These are phyloP conservation scores for Brassica incana DNA, from an alignment of 345 rosid genomes.

Conservation along the genomic window DNA sequence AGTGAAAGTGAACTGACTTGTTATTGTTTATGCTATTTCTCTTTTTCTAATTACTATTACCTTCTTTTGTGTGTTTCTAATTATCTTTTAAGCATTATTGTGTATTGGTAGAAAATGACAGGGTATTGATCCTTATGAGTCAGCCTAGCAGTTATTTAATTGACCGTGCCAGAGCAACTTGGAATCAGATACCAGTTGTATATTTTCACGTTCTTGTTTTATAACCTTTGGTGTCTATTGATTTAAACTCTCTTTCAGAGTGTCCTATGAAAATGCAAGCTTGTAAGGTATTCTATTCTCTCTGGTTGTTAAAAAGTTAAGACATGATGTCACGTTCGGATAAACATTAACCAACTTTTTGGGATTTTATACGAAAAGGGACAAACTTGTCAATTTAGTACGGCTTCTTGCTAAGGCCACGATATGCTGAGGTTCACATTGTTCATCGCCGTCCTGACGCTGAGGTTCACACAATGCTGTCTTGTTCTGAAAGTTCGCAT, in stretches of 20 bases:
- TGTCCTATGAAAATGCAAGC: neutral
- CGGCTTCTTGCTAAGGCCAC: conserved; percentile 20
- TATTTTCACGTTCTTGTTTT: neutral
- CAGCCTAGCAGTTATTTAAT: conserved; percentile 14
- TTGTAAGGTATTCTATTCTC: neutral
- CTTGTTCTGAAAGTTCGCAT: conserved; percentile 8
- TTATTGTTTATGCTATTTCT: conserved; percentile 1
- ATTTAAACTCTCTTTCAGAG: conserved; percentile 6
- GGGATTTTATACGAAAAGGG: neutral
- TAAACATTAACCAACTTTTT: neutral
- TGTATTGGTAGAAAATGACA: neutral
- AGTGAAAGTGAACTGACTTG: neutral
- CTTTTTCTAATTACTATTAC: neutral
- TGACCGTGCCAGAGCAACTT: neutral
- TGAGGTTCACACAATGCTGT: conserved; percentile 15
- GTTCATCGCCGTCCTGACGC: neutral
- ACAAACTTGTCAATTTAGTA: conserved; percentile 5
- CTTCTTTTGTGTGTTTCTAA: neutral
- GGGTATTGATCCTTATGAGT: conserved; percentile 21
- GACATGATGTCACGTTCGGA: conserved; percentile 22
- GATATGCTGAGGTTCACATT: conserved; percentile 17
- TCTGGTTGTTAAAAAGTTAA: conserved; percentile 1
- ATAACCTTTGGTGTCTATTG: neutral
- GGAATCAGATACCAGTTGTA: conserved; percentile 30
- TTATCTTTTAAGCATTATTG: neutral